Base-by-base conservation (phyloP, 2,329 filamentous ascomycete species). In the Venturia asperata region DNA sequence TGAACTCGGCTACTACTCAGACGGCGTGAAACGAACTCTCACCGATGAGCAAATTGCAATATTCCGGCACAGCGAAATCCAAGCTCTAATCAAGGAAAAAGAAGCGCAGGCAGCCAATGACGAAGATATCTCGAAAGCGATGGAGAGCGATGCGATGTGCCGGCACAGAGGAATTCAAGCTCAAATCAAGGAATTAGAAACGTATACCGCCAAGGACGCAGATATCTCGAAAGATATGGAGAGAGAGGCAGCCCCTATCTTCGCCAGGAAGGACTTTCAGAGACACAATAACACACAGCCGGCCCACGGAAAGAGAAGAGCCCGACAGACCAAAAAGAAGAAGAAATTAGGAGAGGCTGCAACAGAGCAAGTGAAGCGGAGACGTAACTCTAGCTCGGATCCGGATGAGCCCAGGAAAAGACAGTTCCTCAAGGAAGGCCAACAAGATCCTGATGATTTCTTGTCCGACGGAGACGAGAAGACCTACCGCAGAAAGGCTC, bases 21-120 rank as follows among this genome's bases (percentile, higher is more conserved):
- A 97, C 72, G 92, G 93, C 3, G 85, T 87, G 67, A 94, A 94
- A 74, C 88, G 93, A 49, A 96, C 92, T 21, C 80, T 97, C 70
- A 97, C 92, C 11, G 90, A 97, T 72, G 90, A 92, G 70, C 90
- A 97, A 78, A 91, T 97, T 70, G 85, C 85, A 64, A 93, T 96
- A 67, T 97, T 97, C 74, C 84, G 92, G 67, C 91, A 95, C 73
- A 93, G 90, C 1, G 93, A 97, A 75, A 83, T 96, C 27, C 87
- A 94, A 72, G 77, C 84, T 15, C 78, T 96, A 47, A 79, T 90
- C 34, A 84, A 85, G 67, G 79, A 82, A 52, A 55, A 70, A 62
- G 68, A 69, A 66, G 67, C 41, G 21, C 39, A 61, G 65, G 67
- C 27, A 9, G 19, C 49, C 3, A n/a, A 41, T 5, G 7, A 47